phyloP scores from a whole-genome alignment of 106 monocot genomes.

The Phalaenopsis aphrodite region DNA sequence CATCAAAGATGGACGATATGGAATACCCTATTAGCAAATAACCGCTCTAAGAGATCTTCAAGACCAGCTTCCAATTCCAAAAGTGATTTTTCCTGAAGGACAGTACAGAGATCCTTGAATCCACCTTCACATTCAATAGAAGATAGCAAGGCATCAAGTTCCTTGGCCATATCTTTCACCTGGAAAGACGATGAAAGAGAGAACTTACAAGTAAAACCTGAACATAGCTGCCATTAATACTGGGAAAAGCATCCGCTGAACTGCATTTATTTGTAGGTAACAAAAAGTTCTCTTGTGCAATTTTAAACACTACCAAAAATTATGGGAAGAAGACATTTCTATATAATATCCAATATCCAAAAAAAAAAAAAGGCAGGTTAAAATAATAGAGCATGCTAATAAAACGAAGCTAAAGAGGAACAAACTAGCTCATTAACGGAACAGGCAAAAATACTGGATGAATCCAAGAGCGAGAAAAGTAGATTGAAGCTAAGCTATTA shows the following conservation, averaged over 20 bases:
- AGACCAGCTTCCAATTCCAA: slow-evolving; percentile 52
- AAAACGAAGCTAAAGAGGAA: not conserved
- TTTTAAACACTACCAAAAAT: not conserved
- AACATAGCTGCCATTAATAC: not conserved
- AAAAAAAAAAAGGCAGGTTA: not conserved
- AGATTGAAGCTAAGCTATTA: no score
- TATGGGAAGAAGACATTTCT: not conserved
- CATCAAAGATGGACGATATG: not conserved
- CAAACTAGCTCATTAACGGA: not conserved
- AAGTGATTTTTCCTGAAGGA: slow-evolving; percentile 41
- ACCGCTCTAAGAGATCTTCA: slow-evolving; percentile 38
- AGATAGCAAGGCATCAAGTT: slow-evolving; percentile 65
- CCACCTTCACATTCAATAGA: slow-evolving; percentile 73
- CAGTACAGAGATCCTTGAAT: slow-evolving; percentile 55
- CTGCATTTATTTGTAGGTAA: not conserved
- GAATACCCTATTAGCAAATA: slow-evolving; percentile 44
- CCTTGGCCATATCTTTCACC: slow-evolving; percentile 69
- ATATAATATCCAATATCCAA: not conserved
- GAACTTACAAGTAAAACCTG: not conserved
- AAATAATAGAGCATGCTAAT: not conserved
- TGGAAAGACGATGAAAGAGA: slow-evolving; percentile 16
- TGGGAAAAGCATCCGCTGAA: not conserved
- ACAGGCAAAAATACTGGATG: not conserved
- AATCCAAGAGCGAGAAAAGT: not conserved
- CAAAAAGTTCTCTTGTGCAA: not conserved